Evolutionary conservation across 2,329 filamentous ascomycete species (phyloP).

Genomic region (Ustulina deusta): DNA sequence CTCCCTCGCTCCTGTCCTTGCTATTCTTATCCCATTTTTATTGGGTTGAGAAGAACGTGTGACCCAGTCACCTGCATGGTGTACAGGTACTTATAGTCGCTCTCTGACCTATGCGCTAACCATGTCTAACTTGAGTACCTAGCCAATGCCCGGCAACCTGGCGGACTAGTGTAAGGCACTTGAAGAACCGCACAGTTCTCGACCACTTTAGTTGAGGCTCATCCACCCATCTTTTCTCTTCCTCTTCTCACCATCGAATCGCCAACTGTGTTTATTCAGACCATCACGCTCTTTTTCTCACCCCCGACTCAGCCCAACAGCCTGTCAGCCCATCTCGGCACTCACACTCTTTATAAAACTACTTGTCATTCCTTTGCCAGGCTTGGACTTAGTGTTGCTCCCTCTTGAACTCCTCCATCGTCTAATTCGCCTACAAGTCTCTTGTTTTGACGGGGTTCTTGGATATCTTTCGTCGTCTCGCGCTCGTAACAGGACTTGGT

Average conservation of each 20-base stretch:
- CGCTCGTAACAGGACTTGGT: not conserved
- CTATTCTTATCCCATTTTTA: slow-evolving; percentile 30
- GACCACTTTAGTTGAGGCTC: slow-evolving; percentile 31
- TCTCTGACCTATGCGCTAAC: not conserved
- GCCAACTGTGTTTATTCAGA: slow-evolving; percentile 34
- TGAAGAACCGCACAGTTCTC: slow-evolving; percentile 10
- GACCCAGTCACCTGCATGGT: not conserved
- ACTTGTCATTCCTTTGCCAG: slow-evolving; percentile 31
- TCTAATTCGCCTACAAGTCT: slow-evolving; percentile 9
- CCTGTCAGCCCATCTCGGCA: slow-evolving; percentile 34
- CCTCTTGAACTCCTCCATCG: slow-evolving; percentile 9
- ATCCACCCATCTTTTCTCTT: slow-evolving; percentile 18
- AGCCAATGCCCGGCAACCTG: not conserved
- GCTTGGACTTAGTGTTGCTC: slow-evolving; percentile 24
- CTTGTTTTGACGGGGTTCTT: not conserved
- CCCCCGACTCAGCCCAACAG: slow-evolving; percentile 17
- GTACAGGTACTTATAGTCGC: not conserved
- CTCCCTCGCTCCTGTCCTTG: not conserved
- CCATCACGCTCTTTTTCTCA: slow-evolving; percentile 36
- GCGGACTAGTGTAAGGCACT: not conserved
- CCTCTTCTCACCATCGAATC: slow-evolving; percentile 27
- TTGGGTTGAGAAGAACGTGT: slow-evolving; percentile 18
- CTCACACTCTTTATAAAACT: slow-evolving; percentile 38
- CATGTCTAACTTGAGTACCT: not conserved
- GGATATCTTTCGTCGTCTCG: not conserved